Conservation (phyloP, 805 yeast genomes). For the Komagataella phaffii region DNA sequence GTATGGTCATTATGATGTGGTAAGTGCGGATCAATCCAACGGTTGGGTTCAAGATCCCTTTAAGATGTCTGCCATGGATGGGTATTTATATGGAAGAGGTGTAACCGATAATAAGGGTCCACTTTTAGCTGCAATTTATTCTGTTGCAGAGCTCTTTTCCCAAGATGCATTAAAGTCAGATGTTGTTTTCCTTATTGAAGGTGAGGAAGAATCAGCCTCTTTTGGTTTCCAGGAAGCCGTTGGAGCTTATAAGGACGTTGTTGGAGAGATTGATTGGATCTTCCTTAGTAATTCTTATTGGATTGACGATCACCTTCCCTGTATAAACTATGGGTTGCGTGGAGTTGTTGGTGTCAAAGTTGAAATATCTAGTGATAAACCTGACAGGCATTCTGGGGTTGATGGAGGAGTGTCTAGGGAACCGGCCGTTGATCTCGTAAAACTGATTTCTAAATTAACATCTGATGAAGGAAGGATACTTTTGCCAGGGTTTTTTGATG, state of each 20-base stretch:
- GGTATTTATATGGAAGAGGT: conserved; percentile 84
- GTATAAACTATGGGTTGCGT: conserved; percentile 86
- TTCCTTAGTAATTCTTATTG: conserved; percentile 85
- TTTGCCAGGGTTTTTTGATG: conserved; percentile 60
- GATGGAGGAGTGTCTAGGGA: conserved; percentile 88
- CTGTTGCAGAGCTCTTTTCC: conserved; percentile 61
- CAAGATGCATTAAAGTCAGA: conserved; percentile 45
- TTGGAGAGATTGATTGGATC: conserved; percentile 82
- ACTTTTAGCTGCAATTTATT: conserved; percentile 69
- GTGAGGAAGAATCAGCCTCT: conserved; percentile 93
- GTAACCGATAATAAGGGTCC: conserved; percentile 96
- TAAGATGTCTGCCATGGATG: conserved; percentile 60
- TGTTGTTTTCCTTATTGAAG: conserved; percentile 77
- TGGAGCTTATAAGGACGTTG: conserved; percentile 28
- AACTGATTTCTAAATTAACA: conserved; percentile 51
- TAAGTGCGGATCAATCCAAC: conserved; percentile 38
- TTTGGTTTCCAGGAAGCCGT: conserved; percentile 69
- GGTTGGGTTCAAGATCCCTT: conserved; percentile 76
- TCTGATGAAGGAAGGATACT: conserved; percentile 38
- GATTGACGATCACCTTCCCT: conserved; percentile 82
- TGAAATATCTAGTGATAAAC: conserved; percentile 54
- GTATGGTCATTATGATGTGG: conserved; percentile 96
- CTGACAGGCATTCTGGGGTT: conserved; percentile 92
- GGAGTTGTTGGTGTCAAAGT: conserved; percentile 82
- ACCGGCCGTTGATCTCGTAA: conserved; percentile 78